These are phyloP conservation scores for Chimonanthus salicifolius DNA, from an alignment of 164 flowering plant species.

Conservation along the genomic window DNA sequence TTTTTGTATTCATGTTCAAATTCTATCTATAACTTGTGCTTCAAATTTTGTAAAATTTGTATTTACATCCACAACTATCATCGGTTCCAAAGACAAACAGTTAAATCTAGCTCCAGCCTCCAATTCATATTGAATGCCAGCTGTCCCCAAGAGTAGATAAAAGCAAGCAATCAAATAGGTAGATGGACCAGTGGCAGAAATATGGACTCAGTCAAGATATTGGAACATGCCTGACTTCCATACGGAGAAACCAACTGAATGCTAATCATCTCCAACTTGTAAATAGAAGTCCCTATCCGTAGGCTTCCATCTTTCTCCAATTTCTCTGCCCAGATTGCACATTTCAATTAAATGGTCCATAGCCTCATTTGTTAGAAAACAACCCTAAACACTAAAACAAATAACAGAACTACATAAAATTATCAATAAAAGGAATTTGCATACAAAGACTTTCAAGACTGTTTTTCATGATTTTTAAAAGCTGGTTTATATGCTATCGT, in stretches of 20 bases:
- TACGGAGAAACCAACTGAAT: slow-evolving; percentile 63
- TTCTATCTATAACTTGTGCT: too few relatives aligned
- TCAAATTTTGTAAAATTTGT: too few relatives aligned
- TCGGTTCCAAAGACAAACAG: neutral
- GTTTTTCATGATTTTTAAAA: slow-evolving; percentile 21
- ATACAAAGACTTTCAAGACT: slow-evolving; percentile 19
- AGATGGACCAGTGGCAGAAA: too few relatives aligned
- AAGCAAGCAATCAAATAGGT: too few relatives aligned
- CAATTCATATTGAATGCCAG: neutral
- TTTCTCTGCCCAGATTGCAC: slow-evolving; percentile 36
- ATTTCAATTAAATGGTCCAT: neutral
- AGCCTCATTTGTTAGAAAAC: neutral
- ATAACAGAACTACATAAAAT: neutral
- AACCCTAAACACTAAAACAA: neutral
- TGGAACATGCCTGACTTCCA: slow-evolving; percentile 57
- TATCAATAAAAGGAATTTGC: slow-evolving; percentile 1
- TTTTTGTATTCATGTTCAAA: too few relatives aligned
- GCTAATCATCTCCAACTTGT: slow-evolving; percentile 78
- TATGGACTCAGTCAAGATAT: neutral
- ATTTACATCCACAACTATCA: neutral
- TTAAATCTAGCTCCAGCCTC: neutral
- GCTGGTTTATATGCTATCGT: slow-evolving; percentile 21
- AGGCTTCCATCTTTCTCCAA: slow-evolving; percentile 36
- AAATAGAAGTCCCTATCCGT: slow-evolving; percentile 53
- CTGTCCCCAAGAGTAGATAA: too few relatives aligned